phyloP scores from a whole-genome alignment of 176 grass and related monocot genomes.

The Chloris gayana region DNA sequence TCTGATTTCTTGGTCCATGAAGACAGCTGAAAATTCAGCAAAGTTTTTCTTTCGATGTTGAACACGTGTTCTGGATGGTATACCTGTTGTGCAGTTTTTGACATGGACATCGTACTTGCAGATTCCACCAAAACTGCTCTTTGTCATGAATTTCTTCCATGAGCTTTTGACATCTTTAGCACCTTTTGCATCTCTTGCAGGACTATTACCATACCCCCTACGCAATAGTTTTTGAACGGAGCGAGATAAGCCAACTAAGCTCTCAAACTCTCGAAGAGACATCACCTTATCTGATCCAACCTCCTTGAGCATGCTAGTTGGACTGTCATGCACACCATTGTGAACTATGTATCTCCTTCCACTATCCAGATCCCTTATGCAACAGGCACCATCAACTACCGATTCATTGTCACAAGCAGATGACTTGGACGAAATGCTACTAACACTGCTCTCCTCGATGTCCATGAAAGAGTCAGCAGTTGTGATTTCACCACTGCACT shows the following conservation, averaged over 20 bases:
- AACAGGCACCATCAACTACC: conserved; percentile 27
- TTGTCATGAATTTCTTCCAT: conserved; percentile 66
- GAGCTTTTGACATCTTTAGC: conserved; percentile 44
- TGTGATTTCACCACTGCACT: conserved; percentile 35
- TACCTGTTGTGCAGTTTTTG: conserved; percentile 37
- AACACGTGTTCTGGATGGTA: conserved; percentile 60
- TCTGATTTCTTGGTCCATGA: conserved; percentile 83
- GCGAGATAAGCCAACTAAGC: conserved; percentile 54
- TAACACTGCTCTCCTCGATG: conserved; percentile 47
- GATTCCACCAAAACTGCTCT: conserved; percentile 37
- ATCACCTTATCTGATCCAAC: conserved; percentile 65
- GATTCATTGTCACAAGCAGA: conserved; percentile 32
- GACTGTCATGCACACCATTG: conserved; percentile 20
- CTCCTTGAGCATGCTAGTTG: conserved; percentile 58
- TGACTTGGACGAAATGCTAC: conserved; percentile 22
- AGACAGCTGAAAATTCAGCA: conserved; percentile 77
- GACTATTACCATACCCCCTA: conserved; percentile 21
- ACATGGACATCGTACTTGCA: conserved; percentile 56
- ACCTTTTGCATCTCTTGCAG: conserved; percentile 4
- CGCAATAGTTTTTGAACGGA: conserved; percentile 43
- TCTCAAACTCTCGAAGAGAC: conserved; percentile 65
- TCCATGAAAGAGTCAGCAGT: conserved; percentile 2
- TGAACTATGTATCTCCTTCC: conserved; percentile 51
- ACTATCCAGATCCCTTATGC: conserved; percentile 57
- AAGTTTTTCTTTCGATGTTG: conserved; percentile 58